Evolutionary conservation across 805 yeast genomes (phyloP).

Genomic region (baker's yeast (Saccharomyces cerevisiae)): DNA sequence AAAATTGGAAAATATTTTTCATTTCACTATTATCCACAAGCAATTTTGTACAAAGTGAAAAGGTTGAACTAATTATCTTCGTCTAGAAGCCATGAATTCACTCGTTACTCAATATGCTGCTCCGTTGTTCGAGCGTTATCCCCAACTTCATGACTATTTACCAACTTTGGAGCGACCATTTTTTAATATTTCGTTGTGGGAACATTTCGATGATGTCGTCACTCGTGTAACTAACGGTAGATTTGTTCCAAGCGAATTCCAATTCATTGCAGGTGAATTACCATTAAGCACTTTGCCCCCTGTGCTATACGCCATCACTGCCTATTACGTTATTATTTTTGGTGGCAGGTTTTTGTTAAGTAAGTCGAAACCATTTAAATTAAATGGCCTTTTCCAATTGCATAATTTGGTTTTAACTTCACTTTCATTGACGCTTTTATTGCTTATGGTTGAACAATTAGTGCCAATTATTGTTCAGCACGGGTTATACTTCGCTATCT

Average conservation of each 20-base stretch:
- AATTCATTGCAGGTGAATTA: conserved; percentile 56
- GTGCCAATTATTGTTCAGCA: conserved; percentile 65
- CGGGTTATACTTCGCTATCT: conserved; percentile 80
- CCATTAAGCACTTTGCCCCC: conserved; percentile 59
- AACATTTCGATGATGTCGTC: conserved; percentile 20
- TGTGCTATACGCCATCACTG: conserved; percentile 48
- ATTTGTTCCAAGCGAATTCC: conserved; percentile 40
- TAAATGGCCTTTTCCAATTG: conserved; percentile 70
- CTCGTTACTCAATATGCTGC: conserved; percentile 11
- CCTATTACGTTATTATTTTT: conserved; percentile 75
- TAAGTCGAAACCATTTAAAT: conserved; percentile 57
- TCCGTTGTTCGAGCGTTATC: conserved; percentile 17
- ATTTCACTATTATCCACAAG: background rate
- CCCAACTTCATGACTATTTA: conserved; percentile 11
- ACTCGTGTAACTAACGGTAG: conserved; percentile 18
- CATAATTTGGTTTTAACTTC: conserved; percentile 74
- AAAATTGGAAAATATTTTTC: background rate
- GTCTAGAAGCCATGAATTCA: conserved; percentile 6
- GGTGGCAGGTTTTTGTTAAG: conserved; percentile 70
- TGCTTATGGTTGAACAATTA: conserved; percentile 75
- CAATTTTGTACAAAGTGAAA: background rate
- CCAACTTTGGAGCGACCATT: conserved; percentile 31
- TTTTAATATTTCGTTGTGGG: conserved; percentile 30
- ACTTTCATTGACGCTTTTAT: conserved; percentile 55
- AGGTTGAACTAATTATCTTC: background rate